Percentiles rank a stretch among this genome's conserved stretches.
Conservation (phyloP, 257 asterid species). For the Anisodus acutangulus region DNA sequence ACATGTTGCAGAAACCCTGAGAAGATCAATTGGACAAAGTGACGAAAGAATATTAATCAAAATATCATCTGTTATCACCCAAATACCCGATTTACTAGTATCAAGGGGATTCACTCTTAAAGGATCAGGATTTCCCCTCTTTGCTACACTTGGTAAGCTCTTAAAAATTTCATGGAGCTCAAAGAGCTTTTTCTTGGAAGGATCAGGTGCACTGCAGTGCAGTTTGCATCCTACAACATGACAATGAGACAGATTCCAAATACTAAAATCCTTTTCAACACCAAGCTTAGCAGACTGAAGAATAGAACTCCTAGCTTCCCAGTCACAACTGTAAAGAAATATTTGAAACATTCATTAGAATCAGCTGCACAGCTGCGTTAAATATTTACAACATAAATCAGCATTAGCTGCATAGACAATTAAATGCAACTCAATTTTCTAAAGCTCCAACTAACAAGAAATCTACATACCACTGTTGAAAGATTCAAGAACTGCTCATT, state of each 20-base stretch:
- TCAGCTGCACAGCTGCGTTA: constrained; percentile 15
- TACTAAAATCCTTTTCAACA: constrained; percentile 43
- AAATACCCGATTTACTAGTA: constrained; percentile 61
- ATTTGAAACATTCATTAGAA: constrained; percentile 34
- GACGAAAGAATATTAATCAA: constrained; percentile 61
- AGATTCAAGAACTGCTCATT: background rate
- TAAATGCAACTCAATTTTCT: background rate
- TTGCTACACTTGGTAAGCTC: constrained; percentile 70
- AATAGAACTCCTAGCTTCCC: constrained; percentile 76
- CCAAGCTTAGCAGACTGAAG: constrained; percentile 48
- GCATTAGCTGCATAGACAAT: constrained; percentile 24
- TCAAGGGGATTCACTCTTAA: constrained; percentile 62
- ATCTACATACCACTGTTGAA: constrained; percentile 4
- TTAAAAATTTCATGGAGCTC: constrained; percentile 91
- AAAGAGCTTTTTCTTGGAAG: constrained; percentile 69
- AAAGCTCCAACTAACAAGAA: background rate
- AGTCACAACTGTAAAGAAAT: constrained; percentile 74
- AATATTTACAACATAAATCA: background rate
- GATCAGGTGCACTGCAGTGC: constrained; percentile 63
- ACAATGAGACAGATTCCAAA: constrained; percentile 80
- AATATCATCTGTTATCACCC: constrained; percentile 76
- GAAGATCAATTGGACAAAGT: constrained; percentile 71
- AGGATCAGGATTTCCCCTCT: constrained; percentile 48
- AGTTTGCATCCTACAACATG: constrained; percentile 72
- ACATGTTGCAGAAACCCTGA: constrained; percentile 75